Evolutionary conservation across 2,329 filamentous ascomycete genomes (phyloP).

Genomic region (Alternaria conjuncta): DNA sequence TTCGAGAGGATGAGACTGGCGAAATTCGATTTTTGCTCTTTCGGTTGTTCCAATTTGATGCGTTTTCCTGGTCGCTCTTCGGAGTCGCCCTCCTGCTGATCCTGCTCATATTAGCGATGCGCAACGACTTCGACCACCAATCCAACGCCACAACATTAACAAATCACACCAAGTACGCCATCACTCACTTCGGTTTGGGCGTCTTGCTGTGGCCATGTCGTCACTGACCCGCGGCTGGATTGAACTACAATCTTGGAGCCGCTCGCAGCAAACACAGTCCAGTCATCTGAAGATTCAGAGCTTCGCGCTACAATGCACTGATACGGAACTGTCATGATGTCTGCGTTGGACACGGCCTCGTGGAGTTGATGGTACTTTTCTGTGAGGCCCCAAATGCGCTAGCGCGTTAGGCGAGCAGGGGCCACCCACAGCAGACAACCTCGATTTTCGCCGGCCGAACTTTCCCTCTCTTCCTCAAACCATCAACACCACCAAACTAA

Average conservation of each 20-base stretch:
- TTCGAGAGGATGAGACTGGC: slow-evolving; percentile 70
- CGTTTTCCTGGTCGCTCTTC: slow-evolving; percentile 50
- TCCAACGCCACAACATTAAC: neutral
- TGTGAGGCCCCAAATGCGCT: slow-evolving; percentile 13
- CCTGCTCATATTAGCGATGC: slow-evolving; percentile 24
- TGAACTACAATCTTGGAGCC: slow-evolving; percentile 70
- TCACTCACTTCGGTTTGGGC: slow-evolving; percentile 32
- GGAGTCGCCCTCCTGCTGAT: slow-evolving; percentile 26
- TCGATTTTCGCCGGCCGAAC: slow-evolving; percentile 32
- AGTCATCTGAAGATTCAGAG: slow-evolving; percentile 21
- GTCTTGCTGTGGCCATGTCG: slow-evolving; percentile 37
- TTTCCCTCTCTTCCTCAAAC: slow-evolving; percentile 14
- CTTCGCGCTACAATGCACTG: slow-evolving; percentile 47
- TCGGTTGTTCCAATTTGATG: slow-evolving; percentile 47
- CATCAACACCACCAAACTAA: slow-evolving; percentile 53
- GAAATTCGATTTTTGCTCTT: slow-evolving; percentile 63
- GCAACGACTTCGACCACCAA: neutral
- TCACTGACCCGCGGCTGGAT: slow-evolving; percentile 38
- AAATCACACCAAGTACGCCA: neutral
- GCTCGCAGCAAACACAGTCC: slow-evolving; percentile 74
- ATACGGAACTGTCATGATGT: slow-evolving; percentile 47
- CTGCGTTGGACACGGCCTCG: slow-evolving; percentile 8
- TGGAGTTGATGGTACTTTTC: slow-evolving; percentile 17
- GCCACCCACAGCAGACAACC: slow-evolving; percentile 29
- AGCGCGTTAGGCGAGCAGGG: slow-evolving; percentile 23